Percentiles rank a stretch among this genome's conserved stretches.
phyloP scores from a whole-genome alignment of 2,329 filamentous ascomycete genomes.

The Penicillium sp. region DNA sequence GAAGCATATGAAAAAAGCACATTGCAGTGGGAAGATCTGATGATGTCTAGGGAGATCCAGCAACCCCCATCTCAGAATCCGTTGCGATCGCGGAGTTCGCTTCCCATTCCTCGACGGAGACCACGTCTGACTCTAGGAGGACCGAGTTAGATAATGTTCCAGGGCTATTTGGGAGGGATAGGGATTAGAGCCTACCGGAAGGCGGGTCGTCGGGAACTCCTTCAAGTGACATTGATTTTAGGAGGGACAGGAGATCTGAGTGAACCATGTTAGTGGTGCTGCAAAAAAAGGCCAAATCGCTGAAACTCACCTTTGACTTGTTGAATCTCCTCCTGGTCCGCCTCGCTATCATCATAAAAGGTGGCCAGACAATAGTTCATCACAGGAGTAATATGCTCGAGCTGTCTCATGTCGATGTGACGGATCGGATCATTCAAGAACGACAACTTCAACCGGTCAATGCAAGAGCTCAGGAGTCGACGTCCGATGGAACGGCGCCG shows the following conservation, averaged over 20 bases:
- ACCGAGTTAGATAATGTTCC: constrained; percentile 2
- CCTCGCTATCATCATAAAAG: constrained; percentile 40
- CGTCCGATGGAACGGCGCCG: constrained; percentile 33
- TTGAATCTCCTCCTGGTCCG: constrained; percentile 35
- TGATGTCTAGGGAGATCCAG: constrained; percentile 34
- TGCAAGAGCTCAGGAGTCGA: constrained; percentile 32
- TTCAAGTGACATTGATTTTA: constrained; percentile 40
- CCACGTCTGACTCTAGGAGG: constrained; percentile 40
- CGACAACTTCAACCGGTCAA: constrained; percentile 34
- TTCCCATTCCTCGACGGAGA: constrained; percentile 45
- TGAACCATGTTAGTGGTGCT: constrained; percentile 1
- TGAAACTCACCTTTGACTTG: constrained; percentile 37
- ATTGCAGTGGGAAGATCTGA: neutral
- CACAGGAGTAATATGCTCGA: constrained; percentile 40
- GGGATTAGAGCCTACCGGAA: constrained; percentile 37
- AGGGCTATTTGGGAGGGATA: neutral
- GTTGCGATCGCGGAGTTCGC: constrained; percentile 43
- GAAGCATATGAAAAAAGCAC: neutral
- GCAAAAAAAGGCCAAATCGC: neutral
- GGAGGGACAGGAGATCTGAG: constrained; percentile 32
- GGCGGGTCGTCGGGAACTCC: constrained; percentile 40
- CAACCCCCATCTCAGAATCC: constrained; percentile 43
- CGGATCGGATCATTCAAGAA: constrained; percentile 30
- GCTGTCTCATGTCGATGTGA: constrained; percentile 35
- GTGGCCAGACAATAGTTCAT: constrained; percentile 39